Evolutionary conservation across 352 stramenopile species (phyloP).

Genomic region (Globisporangium radiosum): DNA sequence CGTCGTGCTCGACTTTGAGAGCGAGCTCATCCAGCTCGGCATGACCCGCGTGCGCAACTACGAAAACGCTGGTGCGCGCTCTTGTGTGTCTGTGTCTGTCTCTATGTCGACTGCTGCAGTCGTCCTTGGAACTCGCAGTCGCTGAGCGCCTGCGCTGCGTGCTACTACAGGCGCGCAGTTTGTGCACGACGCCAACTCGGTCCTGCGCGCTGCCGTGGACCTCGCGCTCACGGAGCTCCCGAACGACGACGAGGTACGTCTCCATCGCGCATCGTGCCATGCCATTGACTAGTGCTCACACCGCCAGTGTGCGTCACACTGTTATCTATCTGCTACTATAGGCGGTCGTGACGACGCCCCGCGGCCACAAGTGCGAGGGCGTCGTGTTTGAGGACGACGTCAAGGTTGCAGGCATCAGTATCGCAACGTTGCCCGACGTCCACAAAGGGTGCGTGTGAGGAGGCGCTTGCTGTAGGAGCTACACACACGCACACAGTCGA

Average conservation of each 20-base stretch:
- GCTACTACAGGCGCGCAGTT: conserved; percentile 41
- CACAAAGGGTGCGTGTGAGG: conserved; percentile 27
- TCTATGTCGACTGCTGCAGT: too few species aligned
- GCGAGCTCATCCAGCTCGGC: conserved; percentile 75
- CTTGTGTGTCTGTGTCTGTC: too few species aligned
- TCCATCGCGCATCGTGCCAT: not conserved
- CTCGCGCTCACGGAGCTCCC: conserved; percentile 71
- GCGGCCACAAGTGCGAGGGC: conserved; percentile 64
- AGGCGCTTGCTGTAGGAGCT: too few species aligned
- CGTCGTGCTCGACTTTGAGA: conserved; percentile 78
- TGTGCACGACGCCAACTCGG: conserved; percentile 61
- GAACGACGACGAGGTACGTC: conserved; percentile 68
- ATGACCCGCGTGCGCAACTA: conserved; percentile 78
- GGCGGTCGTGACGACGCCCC: conserved; percentile 70
- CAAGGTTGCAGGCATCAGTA: conserved; percentile 66
- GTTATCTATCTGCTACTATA: conserved; percentile 10
- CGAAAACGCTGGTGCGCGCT: conserved; percentile 45
- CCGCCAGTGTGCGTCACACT: not conserved
- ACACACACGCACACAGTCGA: conserved; percentile 4
- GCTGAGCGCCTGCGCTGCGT: not conserved
- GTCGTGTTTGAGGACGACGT: conserved; percentile 73
- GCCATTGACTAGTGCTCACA: not conserved
- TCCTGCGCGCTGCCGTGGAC: conserved; percentile 63
- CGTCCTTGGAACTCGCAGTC: too few species aligned
- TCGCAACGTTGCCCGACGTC: conserved; percentile 39